Conservation (phyloP, 2,329 filamentous ascomycete genomes). For the Penicillium brevicompactum region DNA sequence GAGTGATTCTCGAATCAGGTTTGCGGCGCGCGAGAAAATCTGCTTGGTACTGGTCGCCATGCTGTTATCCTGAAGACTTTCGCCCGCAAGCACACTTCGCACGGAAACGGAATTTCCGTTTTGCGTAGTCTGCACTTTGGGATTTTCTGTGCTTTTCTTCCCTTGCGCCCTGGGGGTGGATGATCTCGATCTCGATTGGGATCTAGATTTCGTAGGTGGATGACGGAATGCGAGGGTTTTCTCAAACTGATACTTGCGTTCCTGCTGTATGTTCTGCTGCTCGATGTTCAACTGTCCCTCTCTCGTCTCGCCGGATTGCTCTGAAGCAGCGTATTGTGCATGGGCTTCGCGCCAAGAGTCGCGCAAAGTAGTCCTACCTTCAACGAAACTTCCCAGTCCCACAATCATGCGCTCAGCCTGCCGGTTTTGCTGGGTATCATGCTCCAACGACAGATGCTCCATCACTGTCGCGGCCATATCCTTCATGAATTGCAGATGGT, state of each 20-base stretch:
- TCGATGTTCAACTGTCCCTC: constrained; percentile 23
- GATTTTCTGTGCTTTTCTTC: neutral
- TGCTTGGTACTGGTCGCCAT: constrained; percentile 17
- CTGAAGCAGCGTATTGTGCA: constrained; percentile 13
- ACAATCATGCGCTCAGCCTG: constrained; percentile 58
- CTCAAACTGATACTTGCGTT: neutral
- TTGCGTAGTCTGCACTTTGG: neutral
- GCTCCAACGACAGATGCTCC: constrained; percentile 59
- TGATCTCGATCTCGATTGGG: neutral
- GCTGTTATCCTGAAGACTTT: neutral
- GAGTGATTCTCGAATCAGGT: constrained; percentile 46
- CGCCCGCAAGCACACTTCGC: neutral
- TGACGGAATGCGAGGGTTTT: neutral
- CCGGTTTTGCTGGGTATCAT: constrained; percentile 53
- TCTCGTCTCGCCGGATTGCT: constrained; percentile 7
- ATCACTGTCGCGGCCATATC: constrained; percentile 60
- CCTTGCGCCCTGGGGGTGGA: neutral
- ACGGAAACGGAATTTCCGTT: neutral
- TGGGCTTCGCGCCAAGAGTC: constrained; percentile 24
- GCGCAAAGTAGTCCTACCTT: constrained; percentile 42
- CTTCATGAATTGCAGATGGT: constrained; percentile 57
- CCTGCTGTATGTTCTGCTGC: constrained; percentile 23
- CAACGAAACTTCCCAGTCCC: constrained; percentile 52
- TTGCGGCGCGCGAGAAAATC: constrained; percentile 49
- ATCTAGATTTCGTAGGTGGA: neutral